Evolutionary conservation across 208 protist genomes (phyloP).

Genomic region (Spongospora subterranea): DNA sequence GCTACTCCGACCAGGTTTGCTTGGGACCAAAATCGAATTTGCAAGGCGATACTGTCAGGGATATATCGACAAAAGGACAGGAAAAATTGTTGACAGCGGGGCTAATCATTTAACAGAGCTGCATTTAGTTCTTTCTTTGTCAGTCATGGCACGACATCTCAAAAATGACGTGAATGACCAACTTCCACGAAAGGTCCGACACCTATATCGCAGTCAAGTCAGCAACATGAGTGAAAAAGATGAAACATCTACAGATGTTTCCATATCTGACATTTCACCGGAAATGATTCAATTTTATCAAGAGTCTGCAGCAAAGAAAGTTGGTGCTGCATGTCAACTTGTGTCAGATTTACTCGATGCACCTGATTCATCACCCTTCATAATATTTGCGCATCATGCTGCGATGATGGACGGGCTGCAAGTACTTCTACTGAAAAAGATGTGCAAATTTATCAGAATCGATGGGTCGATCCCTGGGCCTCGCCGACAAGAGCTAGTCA

Average conservation of each 20-base stretch:
- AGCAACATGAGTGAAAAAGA: not conserved
- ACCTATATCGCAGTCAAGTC: not conserved
- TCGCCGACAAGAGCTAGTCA: not conserved
- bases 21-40: constrained; percentile 7
- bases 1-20: not conserved
- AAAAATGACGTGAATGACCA: not conserved
- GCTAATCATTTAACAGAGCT: not conserved
- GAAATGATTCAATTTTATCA: not conserved
- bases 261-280: not conserved
- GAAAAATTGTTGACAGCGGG: not conserved
- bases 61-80: not conserved
- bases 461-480: not conserved
- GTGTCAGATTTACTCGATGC: not conserved
- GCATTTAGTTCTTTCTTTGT: constrained; percentile 5
- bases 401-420: constrained; percentile 25
- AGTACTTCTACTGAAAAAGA: not conserved
- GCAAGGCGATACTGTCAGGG: constrained; percentile 48
- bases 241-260: not conserved
- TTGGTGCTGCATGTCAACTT: not conserved
- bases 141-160: not conserved
- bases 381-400: constrained; percentile 26
- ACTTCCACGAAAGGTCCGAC: not conserved
- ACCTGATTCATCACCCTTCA: not conserved
- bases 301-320: not conserved
- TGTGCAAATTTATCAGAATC: not conserved